Conservation (phyloP, 2,329 filamentous ascomycete genomes). For the Bisporella sp. region DNA sequence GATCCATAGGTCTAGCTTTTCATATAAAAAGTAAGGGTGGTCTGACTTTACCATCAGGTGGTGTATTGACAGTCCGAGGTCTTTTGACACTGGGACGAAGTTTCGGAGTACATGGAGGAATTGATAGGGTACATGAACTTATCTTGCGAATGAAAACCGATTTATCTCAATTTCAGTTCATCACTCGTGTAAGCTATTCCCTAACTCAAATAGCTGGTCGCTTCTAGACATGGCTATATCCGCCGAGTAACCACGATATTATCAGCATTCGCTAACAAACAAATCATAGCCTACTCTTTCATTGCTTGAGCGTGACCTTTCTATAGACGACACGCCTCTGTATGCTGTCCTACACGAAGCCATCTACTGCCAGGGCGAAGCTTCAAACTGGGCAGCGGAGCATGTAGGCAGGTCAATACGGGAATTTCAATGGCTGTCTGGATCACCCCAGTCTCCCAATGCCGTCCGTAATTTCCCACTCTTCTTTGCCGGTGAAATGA, state of each 20-base stretch:
- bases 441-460: constrained; percentile 22
- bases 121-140: constrained; percentile 68
- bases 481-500: constrained; percentile 88
- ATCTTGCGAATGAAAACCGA: constrained; percentile 67
- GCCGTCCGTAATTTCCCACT: constrained; percentile 44
- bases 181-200: constrained; percentile 46
- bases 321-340: constrained; percentile 71
- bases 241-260: too few species aligned
- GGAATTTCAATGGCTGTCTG: constrained; percentile 41
- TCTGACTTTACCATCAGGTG: constrained; percentile 65
- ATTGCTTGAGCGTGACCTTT: constrained; percentile 57
- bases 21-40: constrained; percentile 54
- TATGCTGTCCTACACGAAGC: constrained; percentile 86
- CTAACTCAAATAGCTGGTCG: neutral
- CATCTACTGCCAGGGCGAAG: constrained; percentile 67
- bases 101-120: constrained; percentile 73
- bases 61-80: constrained; percentile 62
- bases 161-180: constrained; percentile 65
- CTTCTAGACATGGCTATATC: too few species aligned
- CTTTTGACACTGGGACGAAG: constrained; percentile 72
- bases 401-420: constrained; percentile 46
- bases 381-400: constrained; percentile 70
- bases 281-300: constrained; percentile 49
- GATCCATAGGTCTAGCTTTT: constrained; percentile 43
- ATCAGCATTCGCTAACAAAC: too few species aligned